A percentile compares a stretch with the other conserved stretches of the same genome.
Evolutionary conservation across 108 stramenopile genomes (phyloP).

Genomic region (Cyclotella atomus): DNA sequence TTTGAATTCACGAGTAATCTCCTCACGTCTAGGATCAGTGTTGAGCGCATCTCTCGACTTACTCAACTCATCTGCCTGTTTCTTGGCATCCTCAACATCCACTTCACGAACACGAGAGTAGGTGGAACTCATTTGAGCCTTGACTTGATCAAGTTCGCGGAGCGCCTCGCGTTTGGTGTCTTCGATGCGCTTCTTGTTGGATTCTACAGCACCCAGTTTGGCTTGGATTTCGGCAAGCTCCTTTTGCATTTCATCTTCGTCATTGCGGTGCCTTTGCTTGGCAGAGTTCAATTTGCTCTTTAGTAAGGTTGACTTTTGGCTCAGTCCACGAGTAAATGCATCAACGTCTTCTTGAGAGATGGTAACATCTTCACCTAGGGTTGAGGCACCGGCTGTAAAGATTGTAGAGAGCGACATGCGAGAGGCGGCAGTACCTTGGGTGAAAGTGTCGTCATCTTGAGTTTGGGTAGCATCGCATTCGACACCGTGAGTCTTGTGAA

Average conservation of each 20-base stretch:
- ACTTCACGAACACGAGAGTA: conserved; percentile 43
- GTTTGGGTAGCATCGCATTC: conserved; percentile 53
- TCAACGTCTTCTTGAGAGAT: conserved; percentile 73
- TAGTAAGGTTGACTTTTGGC: conserved; percentile 52
- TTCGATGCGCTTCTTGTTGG: conserved; percentile 45
- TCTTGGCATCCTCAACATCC: conserved; percentile 56
- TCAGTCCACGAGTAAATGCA: conserved; percentile 58
- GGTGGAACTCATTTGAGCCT: conserved; percentile 28
- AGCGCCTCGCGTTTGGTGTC: conserved; percentile 55
- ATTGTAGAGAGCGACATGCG: conserved; percentile 32
- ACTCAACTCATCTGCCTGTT: conserved; percentile 28
- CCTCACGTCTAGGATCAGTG: conserved; percentile 54
- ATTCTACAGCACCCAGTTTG: conserved; percentile 57
- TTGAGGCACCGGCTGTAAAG: conserved; percentile 27
- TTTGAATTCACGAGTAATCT: conserved; percentile 80
- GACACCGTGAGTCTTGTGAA: conserved; percentile 57
- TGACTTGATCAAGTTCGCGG: conserved; percentile 37
- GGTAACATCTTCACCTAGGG: conserved; percentile 21
- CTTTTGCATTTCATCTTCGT: conserved; percentile 64
- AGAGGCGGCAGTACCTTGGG: conserved; percentile 49
- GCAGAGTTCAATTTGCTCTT: conserved; percentile 42
- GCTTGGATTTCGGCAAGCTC: conserved; percentile 69
- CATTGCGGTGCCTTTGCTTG: conserved; percentile 32
- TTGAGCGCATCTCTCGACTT: conserved; percentile 35
- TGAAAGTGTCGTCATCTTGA: conserved; percentile 58